Percentiles rank a stretch among this genome's conserved stretches.
These are phyloP conservation scores for Salvia splendens DNA, from an alignment of 257 asterid genomes.

Conservation along the genomic window DNA sequence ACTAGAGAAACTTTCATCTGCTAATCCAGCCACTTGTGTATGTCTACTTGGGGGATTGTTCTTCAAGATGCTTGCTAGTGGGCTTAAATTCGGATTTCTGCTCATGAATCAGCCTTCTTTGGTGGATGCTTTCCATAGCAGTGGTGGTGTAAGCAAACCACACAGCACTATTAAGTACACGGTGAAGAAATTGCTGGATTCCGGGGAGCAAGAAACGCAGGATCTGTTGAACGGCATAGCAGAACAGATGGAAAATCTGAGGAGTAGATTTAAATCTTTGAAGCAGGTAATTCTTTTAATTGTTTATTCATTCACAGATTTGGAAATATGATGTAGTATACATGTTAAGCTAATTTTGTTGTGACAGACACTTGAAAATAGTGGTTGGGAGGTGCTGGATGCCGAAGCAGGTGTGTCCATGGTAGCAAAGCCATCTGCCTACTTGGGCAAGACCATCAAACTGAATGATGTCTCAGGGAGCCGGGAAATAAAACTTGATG, in stretches of 20 bases:
- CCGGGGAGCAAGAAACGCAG: conserved; percentile 35
- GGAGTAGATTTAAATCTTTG: conserved; percentile 63
- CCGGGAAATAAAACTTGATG: conserved; percentile 58
- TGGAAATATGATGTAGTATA: no score
- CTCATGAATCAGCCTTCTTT: conserved; percentile 63
- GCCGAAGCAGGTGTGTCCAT: conserved; percentile 79
- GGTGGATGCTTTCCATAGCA: conserved; percentile 73
- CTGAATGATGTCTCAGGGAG: conserved; percentile 34
- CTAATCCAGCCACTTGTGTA: conserved; percentile 56
- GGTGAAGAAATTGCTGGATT: conserved; percentile 79
- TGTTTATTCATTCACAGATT: neutral
- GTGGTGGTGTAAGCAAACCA: conserved; percentile 83
- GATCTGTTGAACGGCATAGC: conserved; percentile 54
- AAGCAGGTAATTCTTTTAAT: conserved; percentile 61
- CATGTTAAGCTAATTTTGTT: conserved; percentile 10
- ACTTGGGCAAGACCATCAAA: conserved; percentile 65
- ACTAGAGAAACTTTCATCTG: conserved; percentile 54
- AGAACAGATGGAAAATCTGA: conserved; percentile 63
- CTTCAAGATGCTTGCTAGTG: conserved; percentile 85
- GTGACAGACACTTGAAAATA: conserved; percentile 63
- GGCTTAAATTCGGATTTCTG: conserved; percentile 78
- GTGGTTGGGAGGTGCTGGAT: conserved; percentile 91
- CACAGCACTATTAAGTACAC: conserved; percentile 80
- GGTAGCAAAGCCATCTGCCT: conserved; percentile 76
- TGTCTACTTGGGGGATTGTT: conserved; percentile 81